Evolutionary conservation across 805 yeast genomes (phyloP).

Genomic region (Teunomyces lycoperdinae): DNA sequence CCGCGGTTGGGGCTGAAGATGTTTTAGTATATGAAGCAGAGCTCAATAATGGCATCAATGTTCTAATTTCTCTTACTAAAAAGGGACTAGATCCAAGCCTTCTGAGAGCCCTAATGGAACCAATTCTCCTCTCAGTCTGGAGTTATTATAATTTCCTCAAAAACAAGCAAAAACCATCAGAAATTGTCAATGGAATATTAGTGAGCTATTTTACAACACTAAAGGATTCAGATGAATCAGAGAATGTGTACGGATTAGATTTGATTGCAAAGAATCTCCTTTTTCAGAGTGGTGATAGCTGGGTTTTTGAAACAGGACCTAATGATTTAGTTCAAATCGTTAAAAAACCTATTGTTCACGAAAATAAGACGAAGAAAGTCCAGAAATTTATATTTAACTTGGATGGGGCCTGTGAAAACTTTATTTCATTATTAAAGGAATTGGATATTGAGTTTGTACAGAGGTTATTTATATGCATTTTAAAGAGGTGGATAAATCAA

Average conservation of each 20-base stretch:
- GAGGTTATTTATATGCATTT: constrained; percentile 45
- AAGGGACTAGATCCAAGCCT: constrained; percentile 26
- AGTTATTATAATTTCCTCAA: constrained; percentile 40
- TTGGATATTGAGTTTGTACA: constrained; percentile 48
- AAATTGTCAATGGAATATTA: constrained; percentile 35
- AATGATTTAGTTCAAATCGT: constrained; percentile 35
- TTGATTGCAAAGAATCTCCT: constrained; percentile 32
- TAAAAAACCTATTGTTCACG: not conserved
- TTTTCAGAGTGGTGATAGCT: constrained; percentile 26
- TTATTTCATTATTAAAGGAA: constrained; percentile 44
- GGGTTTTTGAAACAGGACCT: constrained; percentile 44
- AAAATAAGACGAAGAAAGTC: constrained; percentile 24
- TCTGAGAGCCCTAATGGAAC: constrained; percentile 22
- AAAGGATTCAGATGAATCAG: constrained; percentile 16
- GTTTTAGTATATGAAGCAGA: constrained; percentile 44
- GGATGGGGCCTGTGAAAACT: constrained; percentile 24
- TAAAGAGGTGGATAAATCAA: constrained; percentile 59
- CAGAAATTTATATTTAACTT: constrained; percentile 24
- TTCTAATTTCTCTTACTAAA: constrained; percentile 59
- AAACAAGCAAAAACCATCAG: constrained; percentile 25
- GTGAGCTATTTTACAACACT: constrained; percentile 33
- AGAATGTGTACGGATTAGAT: constrained; percentile 23
- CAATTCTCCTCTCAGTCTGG: constrained; percentile 42
- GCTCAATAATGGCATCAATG: constrained; percentile 63
- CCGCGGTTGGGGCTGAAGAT: constrained; percentile 17